Evolutionary conservation across 2,329 filamentous ascomycete species (phyloP).

Genomic region (Aspergillus hortae): DNA sequence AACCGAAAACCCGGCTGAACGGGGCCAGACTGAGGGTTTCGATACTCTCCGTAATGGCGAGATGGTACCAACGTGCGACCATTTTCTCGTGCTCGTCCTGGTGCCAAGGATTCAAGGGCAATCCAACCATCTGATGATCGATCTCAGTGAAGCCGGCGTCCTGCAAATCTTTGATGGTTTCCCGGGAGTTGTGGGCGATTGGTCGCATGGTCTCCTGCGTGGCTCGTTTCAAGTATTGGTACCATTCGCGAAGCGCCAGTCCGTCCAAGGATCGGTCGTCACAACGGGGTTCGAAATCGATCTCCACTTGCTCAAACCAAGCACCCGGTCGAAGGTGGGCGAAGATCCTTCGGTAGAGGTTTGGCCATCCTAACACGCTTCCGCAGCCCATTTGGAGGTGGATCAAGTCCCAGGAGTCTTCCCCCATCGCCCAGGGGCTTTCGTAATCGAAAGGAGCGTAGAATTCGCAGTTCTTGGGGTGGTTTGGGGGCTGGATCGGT

Average conservation of each 20-base stretch:
- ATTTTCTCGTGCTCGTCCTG: constrained; percentile 61
- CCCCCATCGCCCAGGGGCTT: constrained; percentile 64
- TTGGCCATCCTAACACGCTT: constrained; percentile 71
- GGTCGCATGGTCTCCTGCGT: constrained; percentile 64
- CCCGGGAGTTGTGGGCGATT: constrained; percentile 59
- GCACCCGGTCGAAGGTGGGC: constrained; percentile 71
- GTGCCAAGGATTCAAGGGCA: constrained; percentile 74
- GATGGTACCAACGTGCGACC: constrained; percentile 78
- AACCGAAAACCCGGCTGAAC: constrained; percentile 62
- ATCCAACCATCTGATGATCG: constrained; percentile 62
- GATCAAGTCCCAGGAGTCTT: constrained; percentile 75
- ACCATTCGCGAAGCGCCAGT: constrained; percentile 66
- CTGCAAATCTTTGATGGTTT: constrained; percentile 60
- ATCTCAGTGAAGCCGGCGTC: constrained; percentile 77
- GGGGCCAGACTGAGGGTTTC: constrained; percentile 71
- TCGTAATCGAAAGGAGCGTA: constrained; percentile 72
- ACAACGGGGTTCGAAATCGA: constrained; percentile 74
- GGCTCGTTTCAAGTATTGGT: constrained; percentile 62
- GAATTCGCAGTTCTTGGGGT: constrained; percentile 67
- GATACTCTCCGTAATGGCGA: constrained; percentile 69
- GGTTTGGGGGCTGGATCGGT: constrained; percentile 63
- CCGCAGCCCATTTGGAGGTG: constrained; percentile 78
- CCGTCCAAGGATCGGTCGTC: constrained; percentile 59
- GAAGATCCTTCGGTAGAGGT: constrained; percentile 68
- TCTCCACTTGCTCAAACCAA: constrained; percentile 85